Percentiles rank a stretch among this genome's conserved stretches.
These are phyloP conservation scores for Cryphonectria parasitica DNA, from an alignment of 2,329 filamentous ascomycete species.

Conservation along the genomic window DNA sequence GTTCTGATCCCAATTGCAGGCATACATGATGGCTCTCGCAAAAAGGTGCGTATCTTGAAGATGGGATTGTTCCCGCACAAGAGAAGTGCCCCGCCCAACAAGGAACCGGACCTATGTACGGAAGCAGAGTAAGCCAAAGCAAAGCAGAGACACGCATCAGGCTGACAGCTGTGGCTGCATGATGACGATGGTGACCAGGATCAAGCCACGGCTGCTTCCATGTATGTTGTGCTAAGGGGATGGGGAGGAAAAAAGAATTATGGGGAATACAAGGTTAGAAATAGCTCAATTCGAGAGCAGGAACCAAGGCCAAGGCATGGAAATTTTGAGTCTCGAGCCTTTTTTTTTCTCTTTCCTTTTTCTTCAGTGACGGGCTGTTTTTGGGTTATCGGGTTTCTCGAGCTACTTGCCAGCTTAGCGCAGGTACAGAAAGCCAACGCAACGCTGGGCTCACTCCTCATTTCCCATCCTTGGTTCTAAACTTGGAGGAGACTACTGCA, in stretches of 20 bases:
- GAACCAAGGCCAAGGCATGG: too few relatives aligned
- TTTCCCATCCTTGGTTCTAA: not conserved
- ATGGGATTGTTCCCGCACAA: not conserved
- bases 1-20: too few relatives aligned
- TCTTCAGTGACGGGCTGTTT: not conserved
- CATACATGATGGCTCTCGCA: too few relatives aligned
- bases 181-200: slow-evolving; percentile 11
- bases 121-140: not conserved
- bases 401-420: not conserved
- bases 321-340: too few relatives aligned
- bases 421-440: not conserved
- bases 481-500: not conserved
- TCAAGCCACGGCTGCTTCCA: not conserved
- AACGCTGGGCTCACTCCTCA: too few relatives aligned
- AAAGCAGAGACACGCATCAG: too few relatives aligned
- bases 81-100: not conserved
- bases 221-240: not conserved
- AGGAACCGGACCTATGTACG: not conserved
- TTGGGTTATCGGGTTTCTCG: not conserved
- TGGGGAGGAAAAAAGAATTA: not conserved
- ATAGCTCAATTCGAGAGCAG: not conserved
- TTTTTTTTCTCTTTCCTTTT: too few relatives aligned
- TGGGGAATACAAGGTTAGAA: not conserved
- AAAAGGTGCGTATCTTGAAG: not conserved
- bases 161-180: slow-evolving; percentile 12